Base-by-base conservation (phyloP, 2,329 filamentous ascomycete species). In the Lasiodiplodia gonubiensis region DNA sequence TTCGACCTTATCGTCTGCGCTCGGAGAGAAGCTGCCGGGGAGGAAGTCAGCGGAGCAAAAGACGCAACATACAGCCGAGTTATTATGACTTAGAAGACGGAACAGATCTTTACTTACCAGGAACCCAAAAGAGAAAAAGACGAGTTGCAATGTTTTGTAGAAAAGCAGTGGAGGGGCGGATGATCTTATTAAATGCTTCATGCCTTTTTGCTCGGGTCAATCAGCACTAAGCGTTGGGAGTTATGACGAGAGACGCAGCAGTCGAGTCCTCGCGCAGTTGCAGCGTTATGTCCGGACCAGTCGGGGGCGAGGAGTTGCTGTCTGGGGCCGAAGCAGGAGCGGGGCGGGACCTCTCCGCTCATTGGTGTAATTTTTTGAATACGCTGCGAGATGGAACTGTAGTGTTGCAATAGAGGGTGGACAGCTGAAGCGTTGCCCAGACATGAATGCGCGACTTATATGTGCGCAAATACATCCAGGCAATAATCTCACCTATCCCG, bases 211-310 rank as follows among this genome's bases (percentile, higher is more conserved):
- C 18, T 10, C 10, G 18, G n/a, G 18, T 10, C 16, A 46, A 46
- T 46, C 42, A 46, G 42, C 42, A 46, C 42, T 46, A 46, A 21
- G 18, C 12, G 42, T 18, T 46, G 16, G 39, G 10, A 46, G 18
- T 4, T 46, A 46, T 46, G 39, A 10, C 42, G n/a, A 46, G 21
- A 21, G 7, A 46, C 8, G 42, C 42, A 46, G 14, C 42, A 21
- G 10, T 21, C 18, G n/a, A 14, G 18, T 18, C 14, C 23, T 54
- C 52, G 52, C 30, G 30, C 30, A 33, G 30, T 27, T 35, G 2
- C 27, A 35, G 52, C 52, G 27, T 23, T 61, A 61, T 48, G 6
- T 61, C 57, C 57, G 57, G 12, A 6, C 25, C n/a, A 39, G 21
- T 21, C 7, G 42, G 42, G 42, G 42, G 42, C 18, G 14, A 14